Base-by-base conservation (phyloP, 768 basidiomycete genomes). In the Psilocybe cubensis region DNA sequence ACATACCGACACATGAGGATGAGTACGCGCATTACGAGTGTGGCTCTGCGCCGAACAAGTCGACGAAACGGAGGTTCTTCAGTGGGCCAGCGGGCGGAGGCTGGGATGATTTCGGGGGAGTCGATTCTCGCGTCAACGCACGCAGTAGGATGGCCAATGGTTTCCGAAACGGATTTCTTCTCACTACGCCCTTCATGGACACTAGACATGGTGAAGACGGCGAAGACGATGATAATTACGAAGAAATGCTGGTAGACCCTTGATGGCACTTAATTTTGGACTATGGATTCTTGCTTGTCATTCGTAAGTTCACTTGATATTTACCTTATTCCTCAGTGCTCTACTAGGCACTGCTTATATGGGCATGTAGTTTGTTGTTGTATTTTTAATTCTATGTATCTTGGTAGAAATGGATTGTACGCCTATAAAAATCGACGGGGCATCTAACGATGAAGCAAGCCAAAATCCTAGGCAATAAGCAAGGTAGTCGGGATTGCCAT, bases 11-110 rank as follows among this genome's bases (percentile, higher is more conserved):
- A 5, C 74, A 80, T 10, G 83, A 79, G 52, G 70, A 77, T 33
- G 76, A 74, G 48, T 76, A 71, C 55, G 73, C 72, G 27, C 76
- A 80, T 57, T 78, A 73, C 44, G 77, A 74, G 10, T 61, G 61
- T 53, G 73, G 73, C n/a, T 70, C 68, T 11, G 59, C 63, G 45
- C 63, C 69, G 24, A 55, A 58, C 14, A 66, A 73, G 53, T 71
- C 66, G 47, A 66, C 74, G 9, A 80, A 77, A 54, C 68, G 88
- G 50, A 75, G 81, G 49, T 89, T 89, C 70, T 89, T 81, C 64
- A 83, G 79, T 47, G 72, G 20, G 28, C 52, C 60, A 7, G 68
- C 65, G 11, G 48, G 25, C 28, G 44, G 18, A 2, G 66, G 61
- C 24, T 76, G 73, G 78, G 77, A 78, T 23, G 72, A 72, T 20